Evolutionary conservation across 225 moss, liverwort and hornwort species (phyloP).

Genomic region (Climacium dendroides): DNA sequence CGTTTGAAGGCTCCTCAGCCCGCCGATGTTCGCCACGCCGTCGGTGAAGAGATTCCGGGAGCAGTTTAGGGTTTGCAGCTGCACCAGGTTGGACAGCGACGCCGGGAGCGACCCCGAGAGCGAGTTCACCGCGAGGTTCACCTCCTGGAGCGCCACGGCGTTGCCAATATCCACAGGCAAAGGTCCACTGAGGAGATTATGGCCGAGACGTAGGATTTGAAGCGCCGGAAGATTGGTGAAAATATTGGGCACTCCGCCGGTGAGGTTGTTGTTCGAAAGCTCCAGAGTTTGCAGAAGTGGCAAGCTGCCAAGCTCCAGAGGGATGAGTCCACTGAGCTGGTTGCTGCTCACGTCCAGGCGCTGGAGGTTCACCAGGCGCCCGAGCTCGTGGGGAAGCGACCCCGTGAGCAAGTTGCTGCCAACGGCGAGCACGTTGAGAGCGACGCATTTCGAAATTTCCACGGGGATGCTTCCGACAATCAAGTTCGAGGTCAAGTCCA

Average conservation of each 20-base stretch:
- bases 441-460: constrained; percentile 19
- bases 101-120: constrained; percentile 44
- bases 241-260: constrained; percentile 38
- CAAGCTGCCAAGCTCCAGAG: constrained; percentile 38
- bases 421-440: constrained; percentile 28
- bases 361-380: constrained; percentile 25
- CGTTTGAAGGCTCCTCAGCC: constrained; percentile 30
- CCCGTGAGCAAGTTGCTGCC: constrained; percentile 45
- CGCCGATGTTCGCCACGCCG: constrained; percentile 27
- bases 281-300: constrained; percentile 32
- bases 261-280: constrained; percentile 45
- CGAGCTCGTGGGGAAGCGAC: constrained; percentile 42
- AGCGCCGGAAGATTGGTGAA: constrained; percentile 32
- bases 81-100: constrained; percentile 27
- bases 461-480: constrained; percentile 49
- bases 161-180: constrained; percentile 36
- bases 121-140: constrained; percentile 41
- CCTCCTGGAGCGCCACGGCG: constrained; percentile 20
- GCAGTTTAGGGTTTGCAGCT: constrained; percentile 47
- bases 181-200: constrained; percentile 45
- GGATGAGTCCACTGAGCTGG: constrained; percentile 48
- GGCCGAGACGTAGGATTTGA: constrained; percentile 22
- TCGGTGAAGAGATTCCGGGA: constrained; percentile 54
- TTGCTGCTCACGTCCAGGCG: constrained; percentile 40
- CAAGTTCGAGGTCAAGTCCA: constrained; percentile 54